phyloP scores from a whole-genome alignment of 441 rosid genomes.

The Pelargonium cotyledonis region DNA sequence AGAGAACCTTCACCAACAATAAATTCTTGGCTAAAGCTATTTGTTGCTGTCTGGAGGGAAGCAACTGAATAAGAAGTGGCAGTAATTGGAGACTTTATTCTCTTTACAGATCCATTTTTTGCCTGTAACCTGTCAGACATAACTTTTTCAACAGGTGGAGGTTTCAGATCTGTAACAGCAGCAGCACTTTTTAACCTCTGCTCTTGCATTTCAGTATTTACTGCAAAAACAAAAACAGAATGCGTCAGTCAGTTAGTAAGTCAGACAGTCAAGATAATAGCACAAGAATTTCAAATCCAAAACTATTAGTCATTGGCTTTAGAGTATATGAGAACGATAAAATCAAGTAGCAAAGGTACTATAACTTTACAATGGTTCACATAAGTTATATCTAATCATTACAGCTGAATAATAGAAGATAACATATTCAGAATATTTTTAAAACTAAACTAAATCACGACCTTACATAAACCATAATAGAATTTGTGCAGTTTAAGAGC shows the following conservation, averaged over 20 bases:
- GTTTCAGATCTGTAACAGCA: slow-evolving; percentile 61
- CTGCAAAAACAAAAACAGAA: slow-evolving; percentile 35
- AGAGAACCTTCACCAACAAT: slow-evolving; percentile 93
- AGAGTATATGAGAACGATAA: too few relatives aligned
- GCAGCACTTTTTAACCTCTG: slow-evolving; percentile 58
- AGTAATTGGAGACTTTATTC: slow-evolving; percentile 70
- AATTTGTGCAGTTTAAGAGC: too few relatives aligned
- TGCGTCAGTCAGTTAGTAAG: too few relatives aligned
- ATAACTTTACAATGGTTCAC: too few relatives aligned
- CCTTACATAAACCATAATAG: too few relatives aligned
- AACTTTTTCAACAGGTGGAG: slow-evolving; percentile 64
- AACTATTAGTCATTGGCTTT: slow-evolving; percentile 29
- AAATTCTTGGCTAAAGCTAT: slow-evolving; percentile 87
- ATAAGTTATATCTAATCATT: too few relatives aligned
- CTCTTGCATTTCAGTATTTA: slow-evolving; percentile 46
- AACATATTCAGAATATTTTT: too few relatives aligned
- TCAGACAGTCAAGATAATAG: slow-evolving; percentile 3
- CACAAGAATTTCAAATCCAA: slow-evolving; percentile 14
- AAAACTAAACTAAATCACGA: too few relatives aligned
- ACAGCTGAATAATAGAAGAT: too few relatives aligned
- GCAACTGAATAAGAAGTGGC: slow-evolving; percentile 79
- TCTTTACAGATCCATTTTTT: slow-evolving; percentile 62
- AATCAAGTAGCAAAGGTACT: too few relatives aligned
- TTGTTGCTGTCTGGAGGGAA: slow-evolving; percentile 76
- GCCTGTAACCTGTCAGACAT: slow-evolving; percentile 45